Evolutionary conservation across 305 asterid genomes (phyloP), one percentile per base, ranked within the genome.

Genomic region (Fraxinus ornus): DNA sequence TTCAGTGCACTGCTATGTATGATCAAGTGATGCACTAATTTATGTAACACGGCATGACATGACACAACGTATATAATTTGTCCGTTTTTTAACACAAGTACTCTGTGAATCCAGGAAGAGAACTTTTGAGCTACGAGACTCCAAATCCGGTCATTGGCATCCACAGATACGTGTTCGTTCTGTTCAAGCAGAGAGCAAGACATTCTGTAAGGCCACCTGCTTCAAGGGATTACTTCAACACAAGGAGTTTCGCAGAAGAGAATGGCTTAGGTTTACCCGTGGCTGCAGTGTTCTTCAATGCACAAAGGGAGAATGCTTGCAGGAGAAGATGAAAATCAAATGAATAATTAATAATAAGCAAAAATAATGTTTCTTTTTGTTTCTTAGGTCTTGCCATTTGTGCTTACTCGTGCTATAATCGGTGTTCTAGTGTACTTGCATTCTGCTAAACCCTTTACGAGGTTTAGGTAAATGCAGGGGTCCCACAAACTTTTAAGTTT

Each of bases 281-380:
- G 0, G 97, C 97, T 75, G 98, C 93, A 0, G 91, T 91, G 0
- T 94, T 91, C 84, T 94, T 94, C 89, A 92, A 94, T 77, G 98
- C 98, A 28, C 98, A 94, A 64, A 91, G 98, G 88, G 98, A 93
- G 89, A 93, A 97, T 76, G 98, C 97, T 19, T 93, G 97, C 75
- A 88, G 98, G 82, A 92, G 90, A 91, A 92, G 98, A 94, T 94
- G 81, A 88, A 19, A 64, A 10, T 17, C 22, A 10, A 13, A 0
- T 37, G 19, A 12, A 3, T 57, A 30, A 26, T 28, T 30, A 78
- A 49, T 52, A 5, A 49, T 19, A 75, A 52, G 0, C 32, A 41
- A 44, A 70, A 52, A 19, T 26, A 68, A 28, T 9, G 75, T 68
- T 68, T 28, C 39, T 68, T 68, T 13, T 68, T 26, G 26, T 75